These are phyloP conservation scores for Lignosus rhinocerotis DNA, from an alignment of 1,284 basidiomycete species.

Conservation along the genomic window DNA sequence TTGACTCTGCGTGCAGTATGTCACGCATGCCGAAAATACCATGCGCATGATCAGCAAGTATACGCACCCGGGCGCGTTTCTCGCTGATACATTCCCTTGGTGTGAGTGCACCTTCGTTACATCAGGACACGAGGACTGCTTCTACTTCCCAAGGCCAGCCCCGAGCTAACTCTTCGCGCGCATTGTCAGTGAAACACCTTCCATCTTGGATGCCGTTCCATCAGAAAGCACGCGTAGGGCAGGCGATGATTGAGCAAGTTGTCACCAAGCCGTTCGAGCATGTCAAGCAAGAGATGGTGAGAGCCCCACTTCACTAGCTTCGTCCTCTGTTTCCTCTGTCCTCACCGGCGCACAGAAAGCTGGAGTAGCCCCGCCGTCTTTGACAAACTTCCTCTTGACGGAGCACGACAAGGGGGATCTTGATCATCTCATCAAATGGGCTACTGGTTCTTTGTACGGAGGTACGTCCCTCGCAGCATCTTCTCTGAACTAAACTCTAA, in stretches of 20 bases:
- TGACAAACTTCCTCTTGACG: conserved; percentile 15
- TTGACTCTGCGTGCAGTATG: conserved; percentile 18
- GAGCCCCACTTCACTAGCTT: neutral
- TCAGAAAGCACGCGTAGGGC: conserved; percentile 24
- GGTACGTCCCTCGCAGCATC: conserved; percentile 15
- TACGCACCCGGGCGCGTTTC: conserved; percentile 32
- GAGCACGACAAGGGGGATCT: neutral
- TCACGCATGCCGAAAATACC: conserved; percentile 28
- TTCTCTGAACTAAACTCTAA: neutral
- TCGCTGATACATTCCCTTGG: conserved; percentile 32
- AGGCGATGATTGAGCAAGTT: conserved; percentile 21
- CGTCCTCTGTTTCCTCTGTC: neutral
- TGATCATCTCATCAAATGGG: conserved; percentile 24
- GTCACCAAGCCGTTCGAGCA: conserved; percentile 31
- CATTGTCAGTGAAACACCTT: conserved; percentile 32
- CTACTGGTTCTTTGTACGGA: conserved; percentile 27
- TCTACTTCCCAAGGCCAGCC: neutral
- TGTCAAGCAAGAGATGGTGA: conserved; percentile 33
- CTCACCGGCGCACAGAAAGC: neutral
- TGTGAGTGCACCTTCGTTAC: conserved; percentile 12
- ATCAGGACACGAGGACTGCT: too few relatives aligned
- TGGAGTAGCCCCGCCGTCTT: conserved; percentile 19
- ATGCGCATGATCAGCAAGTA: conserved; percentile 24
- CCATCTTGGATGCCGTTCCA: conserved; percentile 42
- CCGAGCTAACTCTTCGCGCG: neutral